These are phyloP conservation scores for Talaromyces sp. DNA, from an alignment of 2,329 filamentous ascomycete genomes.

Conservation along the genomic window DNA sequence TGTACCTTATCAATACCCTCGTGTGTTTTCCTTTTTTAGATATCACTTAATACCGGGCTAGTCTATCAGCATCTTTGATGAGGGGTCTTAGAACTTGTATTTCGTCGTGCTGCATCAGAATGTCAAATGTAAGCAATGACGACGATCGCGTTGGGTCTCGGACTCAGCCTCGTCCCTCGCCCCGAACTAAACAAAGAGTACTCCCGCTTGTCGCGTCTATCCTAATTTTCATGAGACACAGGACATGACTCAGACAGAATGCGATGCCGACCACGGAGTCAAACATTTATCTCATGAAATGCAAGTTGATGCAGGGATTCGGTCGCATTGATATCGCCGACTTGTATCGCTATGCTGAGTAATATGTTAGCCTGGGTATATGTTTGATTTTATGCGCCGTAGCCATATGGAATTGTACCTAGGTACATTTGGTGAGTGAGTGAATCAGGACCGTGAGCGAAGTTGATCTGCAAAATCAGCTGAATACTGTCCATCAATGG, in stretches of 20 bases:
- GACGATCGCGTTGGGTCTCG: background rate
- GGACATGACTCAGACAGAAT: background rate
- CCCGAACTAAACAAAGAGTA: background rate
- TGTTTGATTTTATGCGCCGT: background rate
- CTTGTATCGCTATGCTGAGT: background rate
- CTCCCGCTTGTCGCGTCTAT: background rate
- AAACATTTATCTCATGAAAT: background rate
- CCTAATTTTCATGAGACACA: background rate
- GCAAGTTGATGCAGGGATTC: background rate
- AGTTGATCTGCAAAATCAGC: background rate
- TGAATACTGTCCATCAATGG: background rate
- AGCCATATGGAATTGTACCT: background rate
- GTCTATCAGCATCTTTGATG: background rate
- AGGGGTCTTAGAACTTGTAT: background rate
- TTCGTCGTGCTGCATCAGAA: background rate
- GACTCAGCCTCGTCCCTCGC: background rate
- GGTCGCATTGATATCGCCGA: background rate
- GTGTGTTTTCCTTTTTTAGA: background rate
- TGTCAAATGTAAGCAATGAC: background rate
- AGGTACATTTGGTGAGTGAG: background rate
- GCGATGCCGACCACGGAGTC: background rate
- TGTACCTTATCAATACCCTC: constrained; percentile 10
- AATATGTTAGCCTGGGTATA: background rate
- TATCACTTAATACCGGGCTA: background rate
- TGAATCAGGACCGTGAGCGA: background rate